A percentile compares a stretch with the other conserved stretches of the same genome.
Evolutionary conservation across 106 monocot genomes (phyloP).

Genomic region (Platanthera zijinensis): DNA sequence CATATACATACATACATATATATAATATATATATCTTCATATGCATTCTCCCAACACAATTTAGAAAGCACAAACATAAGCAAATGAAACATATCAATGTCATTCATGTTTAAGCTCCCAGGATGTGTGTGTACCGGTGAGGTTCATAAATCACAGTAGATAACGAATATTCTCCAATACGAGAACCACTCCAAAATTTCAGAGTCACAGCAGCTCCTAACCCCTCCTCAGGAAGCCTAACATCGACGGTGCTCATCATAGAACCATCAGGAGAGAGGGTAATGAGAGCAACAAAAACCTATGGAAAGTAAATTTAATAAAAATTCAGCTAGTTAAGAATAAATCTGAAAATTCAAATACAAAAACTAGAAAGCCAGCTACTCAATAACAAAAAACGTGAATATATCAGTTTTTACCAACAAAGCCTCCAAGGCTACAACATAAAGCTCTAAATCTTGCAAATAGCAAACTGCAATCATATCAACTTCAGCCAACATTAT

Average conservation of each 20-base stretch:
- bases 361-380: not conserved
- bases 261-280: conserved; percentile 70
- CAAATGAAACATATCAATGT: not conserved
- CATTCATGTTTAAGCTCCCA: conserved; percentile 3
- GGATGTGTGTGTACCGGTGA: conserved; percentile 47
- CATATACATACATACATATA: not conserved
- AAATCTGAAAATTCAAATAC: not conserved
- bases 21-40: no score
- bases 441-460: not conserved
- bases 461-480: not conserved
- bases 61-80: not conserved
- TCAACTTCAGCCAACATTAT: not conserved
- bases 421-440: not conserved
- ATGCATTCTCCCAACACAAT: no score
- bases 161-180: conserved; percentile 46
- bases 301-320: conserved; percentile 15
- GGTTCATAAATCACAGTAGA: conserved; percentile 94
- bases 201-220: conserved; percentile 69
- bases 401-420: not conserved
- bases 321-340: not conserved
- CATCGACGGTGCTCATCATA: conserved; percentile 79
- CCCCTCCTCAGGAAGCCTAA: conserved; percentile 80
- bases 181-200: conserved; percentile 67
- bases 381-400: not conserved
- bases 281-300: conserved; percentile 57